Evolutionary conservation across 73 alveolate genomes (phyloP).

Genomic region (Stentor roeselii): DNA sequence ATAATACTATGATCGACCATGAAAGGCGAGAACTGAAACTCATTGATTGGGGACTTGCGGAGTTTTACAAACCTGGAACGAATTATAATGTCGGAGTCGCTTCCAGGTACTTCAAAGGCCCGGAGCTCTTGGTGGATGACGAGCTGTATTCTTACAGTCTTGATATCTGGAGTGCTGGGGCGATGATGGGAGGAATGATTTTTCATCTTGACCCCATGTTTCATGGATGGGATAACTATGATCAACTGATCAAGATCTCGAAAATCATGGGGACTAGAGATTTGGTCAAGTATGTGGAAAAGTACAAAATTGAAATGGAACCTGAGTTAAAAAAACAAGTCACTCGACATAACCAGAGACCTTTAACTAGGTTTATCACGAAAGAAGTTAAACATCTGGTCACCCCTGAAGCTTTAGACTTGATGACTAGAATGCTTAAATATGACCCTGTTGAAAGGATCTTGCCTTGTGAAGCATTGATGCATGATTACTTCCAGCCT

Average conservation of each 20-base stretch:
- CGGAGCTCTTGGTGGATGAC: conserved; percentile 88
- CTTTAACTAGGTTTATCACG: conserved; percentile 5
- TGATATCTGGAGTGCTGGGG: conserved; percentile 91
- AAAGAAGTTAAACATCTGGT: not conserved
- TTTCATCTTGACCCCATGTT: conserved; percentile 95
- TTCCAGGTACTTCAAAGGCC: conserved; percentile 95
- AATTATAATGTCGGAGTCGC: conserved; percentile 97
- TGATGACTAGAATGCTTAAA: not conserved
- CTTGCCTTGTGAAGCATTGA: conserved; percentile 94
- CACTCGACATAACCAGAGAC: conserved; percentile 33
- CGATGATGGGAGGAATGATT: conserved; percentile 93
- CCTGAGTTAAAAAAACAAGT: conserved; percentile 52
- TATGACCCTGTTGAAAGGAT: conserved; percentile 70
- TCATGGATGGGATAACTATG: conserved; percentile 95
- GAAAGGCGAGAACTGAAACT: conserved; percentile 75
- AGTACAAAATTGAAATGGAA: conserved; percentile 54
- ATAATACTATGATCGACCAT: conserved; percentile 94
- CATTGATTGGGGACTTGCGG: conserved; percentile 99
- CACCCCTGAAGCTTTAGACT: not conserved
- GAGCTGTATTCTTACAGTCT: conserved; percentile 77
- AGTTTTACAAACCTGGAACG: conserved; percentile 88
- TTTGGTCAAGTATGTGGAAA: conserved; percentile 35
- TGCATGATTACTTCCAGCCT: conserved; percentile 91
- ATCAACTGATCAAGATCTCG: conserved; percentile 92
- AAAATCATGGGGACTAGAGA: conserved; percentile 93